Evolutionary conservation across 345 rosid species (phyloP).

Genomic region (Sonneratia caseolaris): DNA sequence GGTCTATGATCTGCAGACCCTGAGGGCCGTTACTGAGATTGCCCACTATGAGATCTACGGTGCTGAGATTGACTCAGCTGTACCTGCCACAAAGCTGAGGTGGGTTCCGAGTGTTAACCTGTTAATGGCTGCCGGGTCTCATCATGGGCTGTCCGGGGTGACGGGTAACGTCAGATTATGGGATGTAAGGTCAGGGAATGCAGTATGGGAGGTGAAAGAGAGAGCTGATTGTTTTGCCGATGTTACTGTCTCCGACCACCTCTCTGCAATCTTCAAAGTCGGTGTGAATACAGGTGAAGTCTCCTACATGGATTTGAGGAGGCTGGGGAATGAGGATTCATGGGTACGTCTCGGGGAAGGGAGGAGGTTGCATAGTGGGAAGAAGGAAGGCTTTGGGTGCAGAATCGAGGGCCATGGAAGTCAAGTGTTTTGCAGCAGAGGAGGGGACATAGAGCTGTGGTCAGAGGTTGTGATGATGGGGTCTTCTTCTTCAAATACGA

Average conservation of each 20-base stretch:
- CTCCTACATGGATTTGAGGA: slow-evolving; percentile 59
- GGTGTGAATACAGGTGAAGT: slow-evolving; percentile 74
- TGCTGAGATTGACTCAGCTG: slow-evolving; percentile 59
- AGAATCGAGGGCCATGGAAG: slow-evolving; percentile 68
- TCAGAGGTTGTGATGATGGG: slow-evolving; percentile 58
- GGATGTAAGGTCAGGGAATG: slow-evolving; percentile 71
- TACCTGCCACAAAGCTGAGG: slow-evolving; percentile 70
- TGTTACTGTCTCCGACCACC: slow-evolving; percentile 54
- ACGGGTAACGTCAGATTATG: slow-evolving; percentile 59
- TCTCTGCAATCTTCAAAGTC: slow-evolving; percentile 56
- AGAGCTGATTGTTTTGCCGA: slow-evolving; percentile 76
- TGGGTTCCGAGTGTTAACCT: slow-evolving; percentile 57
- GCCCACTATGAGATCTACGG: slow-evolving; percentile 68
- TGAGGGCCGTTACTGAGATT: slow-evolving; percentile 58
- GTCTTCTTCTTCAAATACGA: slow-evolving; percentile 9
- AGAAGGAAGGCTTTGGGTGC: slow-evolving; percentile 71
- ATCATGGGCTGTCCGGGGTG: slow-evolving; percentile 73
- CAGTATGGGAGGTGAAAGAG: slow-evolving; percentile 73
- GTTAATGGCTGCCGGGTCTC: slow-evolving; percentile 86
- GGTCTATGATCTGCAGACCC: slow-evolving; percentile 61
- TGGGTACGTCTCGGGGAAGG: slow-evolving; percentile 67
- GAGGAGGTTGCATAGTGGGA: slow-evolving; percentile 43
- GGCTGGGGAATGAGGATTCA: slow-evolving; percentile 29
- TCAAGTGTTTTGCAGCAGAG: slow-evolving; percentile 69
- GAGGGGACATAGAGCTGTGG: slow-evolving; percentile 68